Evolutionary conservation across 2,329 filamentous ascomycete species (phyloP).

Genomic region (Aureobasidium pullulans): DNA sequence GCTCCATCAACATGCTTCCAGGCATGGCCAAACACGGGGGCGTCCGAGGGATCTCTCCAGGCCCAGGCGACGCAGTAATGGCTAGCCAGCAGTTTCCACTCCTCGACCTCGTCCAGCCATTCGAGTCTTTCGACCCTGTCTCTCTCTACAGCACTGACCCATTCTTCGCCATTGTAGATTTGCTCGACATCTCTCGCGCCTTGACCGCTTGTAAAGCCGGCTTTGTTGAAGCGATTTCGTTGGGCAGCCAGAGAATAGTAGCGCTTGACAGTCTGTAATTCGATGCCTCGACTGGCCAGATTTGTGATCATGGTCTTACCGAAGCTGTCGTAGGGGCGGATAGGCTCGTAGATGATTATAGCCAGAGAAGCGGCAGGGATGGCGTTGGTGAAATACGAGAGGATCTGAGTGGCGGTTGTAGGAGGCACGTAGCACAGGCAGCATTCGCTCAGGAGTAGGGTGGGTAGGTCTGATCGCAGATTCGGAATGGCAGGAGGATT

Average conservation of each 20-base stretch:
- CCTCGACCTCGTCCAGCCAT: slow-evolving; percentile 90
- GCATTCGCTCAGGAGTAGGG: slow-evolving; percentile 86
- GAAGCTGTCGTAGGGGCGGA: slow-evolving; percentile 76
- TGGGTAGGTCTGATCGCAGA: slow-evolving; percentile 57
- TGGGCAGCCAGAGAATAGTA: slow-evolving; percentile 67
- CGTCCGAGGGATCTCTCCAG: slow-evolving; percentile 52
- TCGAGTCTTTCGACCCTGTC: slow-evolving; percentile 72
- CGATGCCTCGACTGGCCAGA: slow-evolving; percentile 71
- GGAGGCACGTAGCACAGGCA: slow-evolving; percentile 83
- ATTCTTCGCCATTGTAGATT: slow-evolving; percentile 55
- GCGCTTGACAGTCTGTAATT: slow-evolving; percentile 70
- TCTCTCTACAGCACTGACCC: slow-evolving; percentile 65
- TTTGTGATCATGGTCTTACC: slow-evolving; percentile 90
- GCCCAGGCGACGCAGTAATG: slow-evolving; percentile 93
- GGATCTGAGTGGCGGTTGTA: slow-evolving; percentile 53
- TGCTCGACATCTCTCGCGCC: slow-evolving; percentile 54
- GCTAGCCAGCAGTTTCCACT: slow-evolving; percentile 77
- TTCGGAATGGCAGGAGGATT: slow-evolving; percentile 28
- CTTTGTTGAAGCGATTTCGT: slow-evolving; percentile 54
- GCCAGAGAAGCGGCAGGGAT: slow-evolving; percentile 42
- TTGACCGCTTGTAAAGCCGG: slow-evolving; percentile 56
- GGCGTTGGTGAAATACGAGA: slow-evolving; percentile 38
- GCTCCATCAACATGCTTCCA: slow-evolving; percentile 14
- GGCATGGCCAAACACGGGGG: slow-evolving; percentile 10
- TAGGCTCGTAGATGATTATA: slow-evolving; percentile 81